A percentile compares a stretch with the other conserved stretches of the same genome.
phyloP scores from a whole-genome alignment of 2,329 filamentous ascomycete species.

The Aspergillus brasiliensis region DNA sequence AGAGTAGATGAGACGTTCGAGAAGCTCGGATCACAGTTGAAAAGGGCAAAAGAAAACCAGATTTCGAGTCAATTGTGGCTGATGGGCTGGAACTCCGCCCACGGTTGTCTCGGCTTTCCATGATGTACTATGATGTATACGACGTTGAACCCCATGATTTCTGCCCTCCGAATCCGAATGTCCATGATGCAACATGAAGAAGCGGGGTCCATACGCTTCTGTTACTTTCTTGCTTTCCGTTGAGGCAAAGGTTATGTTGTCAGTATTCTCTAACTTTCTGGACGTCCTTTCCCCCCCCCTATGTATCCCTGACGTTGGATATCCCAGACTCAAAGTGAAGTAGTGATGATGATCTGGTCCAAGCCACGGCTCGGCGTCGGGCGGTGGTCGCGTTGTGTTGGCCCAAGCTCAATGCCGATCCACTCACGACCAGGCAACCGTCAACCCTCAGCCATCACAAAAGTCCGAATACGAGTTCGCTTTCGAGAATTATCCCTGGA shows the following conservation, averaged over 20 bases:
- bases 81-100: slow-evolving; percentile 1
- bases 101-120: not conserved
- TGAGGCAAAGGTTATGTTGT: not conserved
- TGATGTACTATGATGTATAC: slow-evolving; percentile 8
- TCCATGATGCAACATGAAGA: slow-evolving; percentile 3
- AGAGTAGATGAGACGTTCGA: no score
- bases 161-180: not conserved
- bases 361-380: slow-evolving; percentile 5
- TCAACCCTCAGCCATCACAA: not conserved
- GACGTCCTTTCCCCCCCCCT: not conserved
- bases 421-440: slow-evolving; percentile 15
- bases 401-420: slow-evolving; percentile 10
- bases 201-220: not conserved
- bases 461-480: not conserved
- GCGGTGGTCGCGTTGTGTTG: slow-evolving; percentile 12
- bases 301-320: not conserved
- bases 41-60: not conserved
- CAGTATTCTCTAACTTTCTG: not conserved
- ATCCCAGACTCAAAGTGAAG: not conserved
- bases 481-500: not conserved
- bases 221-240: not conserved
- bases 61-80: not conserved
- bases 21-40: not conserved
- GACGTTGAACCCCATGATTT: slow-evolving; percentile 3
- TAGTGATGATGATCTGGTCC: not conserved